Base-by-base conservation (phyloP, 2,329 filamentous ascomycete genomes). In the Albophoma yamanashiensis region DNA sequence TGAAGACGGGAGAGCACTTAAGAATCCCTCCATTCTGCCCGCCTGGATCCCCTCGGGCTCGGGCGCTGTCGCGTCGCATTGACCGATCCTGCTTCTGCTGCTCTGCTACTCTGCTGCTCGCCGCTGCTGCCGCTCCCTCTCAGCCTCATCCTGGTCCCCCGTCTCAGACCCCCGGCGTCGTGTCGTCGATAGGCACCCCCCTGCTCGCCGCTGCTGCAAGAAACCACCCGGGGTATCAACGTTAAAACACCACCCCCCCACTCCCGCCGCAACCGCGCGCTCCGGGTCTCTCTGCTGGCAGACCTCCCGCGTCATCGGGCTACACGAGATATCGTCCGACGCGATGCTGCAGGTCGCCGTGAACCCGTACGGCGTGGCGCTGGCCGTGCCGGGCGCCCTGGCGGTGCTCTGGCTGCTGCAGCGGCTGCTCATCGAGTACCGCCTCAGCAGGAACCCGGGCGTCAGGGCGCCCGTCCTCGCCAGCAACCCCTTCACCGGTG, bases 401-500 rank as follows among this genome's bases (percentile, higher is more conserved):
- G 53, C 56, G 7, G 40, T 55, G 5, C 20, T 58, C 25, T 64
- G 61, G 62, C 38, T 60, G 22, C 27, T 62, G 7, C 47, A 57
- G 56, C 20, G 52, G 11, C 45, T 64, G 31, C 45, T 25, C 27
- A 58, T 61, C 20, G 57, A 62, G 45, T 45, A 61, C 31, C 61
- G 58, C 15, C 57, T 64, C 58, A 40, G 61, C 3, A 60, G 50
- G 45, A 62, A 55, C 42, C 52, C 59, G 4, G 62, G 61, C 43
- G 58, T 63, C 52, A 58, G 36, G 55, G 62, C 59, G 20, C 61
- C 62, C 1, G 5, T 56, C 27, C 27, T 64, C 14, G 53, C 58
- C 31, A 58, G 36, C 55, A 64, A 61, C 45, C 61, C 61, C 1
- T 59, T 64, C 38, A 47, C 40, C 38, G 61, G 61, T 63, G 45